phyloP scores from a whole-genome alignment of 2,329 filamentous ascomycete genomes.

The Lecanicillium sp. region DNA sequence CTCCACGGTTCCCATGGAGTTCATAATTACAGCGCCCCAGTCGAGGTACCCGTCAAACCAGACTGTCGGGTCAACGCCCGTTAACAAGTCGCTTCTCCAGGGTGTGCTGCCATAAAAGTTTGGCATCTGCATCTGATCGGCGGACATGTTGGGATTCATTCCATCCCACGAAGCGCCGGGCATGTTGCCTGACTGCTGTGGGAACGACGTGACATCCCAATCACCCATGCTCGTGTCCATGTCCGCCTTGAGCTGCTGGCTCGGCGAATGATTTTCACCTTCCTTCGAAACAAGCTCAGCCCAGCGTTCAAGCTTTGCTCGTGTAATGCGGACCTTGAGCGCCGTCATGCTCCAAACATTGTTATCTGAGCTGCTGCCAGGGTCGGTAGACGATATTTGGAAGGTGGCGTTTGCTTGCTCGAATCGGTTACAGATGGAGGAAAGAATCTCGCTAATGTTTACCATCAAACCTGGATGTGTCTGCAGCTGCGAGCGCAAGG shows the following conservation, averaged over 20 bases:
- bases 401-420: constrained; percentile 33
- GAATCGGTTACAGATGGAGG: constrained; percentile 31
- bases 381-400: constrained; percentile 20
- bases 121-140: constrained; percentile 16
- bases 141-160: constrained; percentile 13
- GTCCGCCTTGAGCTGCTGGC: constrained; percentile 12
- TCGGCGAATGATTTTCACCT: constrained; percentile 15
- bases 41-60: constrained; percentile 29
- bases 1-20: constrained; percentile 18
- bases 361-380: constrained; percentile 27
- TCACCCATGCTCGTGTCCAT: constrained; percentile 14
- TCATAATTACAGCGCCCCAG: constrained; percentile 25
- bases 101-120: constrained; percentile 19
- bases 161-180: constrained; percentile 6
- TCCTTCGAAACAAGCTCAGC: constrained; percentile 35
- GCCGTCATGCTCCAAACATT: constrained; percentile 42
- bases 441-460: constrained; percentile 35
- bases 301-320: constrained; percentile 38
- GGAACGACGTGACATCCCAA: background rate
- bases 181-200: constrained; percentile 1
- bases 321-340: constrained; percentile 37
- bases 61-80: constrained; percentile 24
- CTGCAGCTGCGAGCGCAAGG: constrained; percentile 32
- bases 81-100: constrained; percentile 23
- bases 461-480: constrained; percentile 36